A percentile compares a stretch with the other conserved stretches of the same genome.
These are phyloP conservation scores for Backusella sp. DNA, from an alignment of 192 early-diverging fungal species.

Conservation along the genomic window DNA sequence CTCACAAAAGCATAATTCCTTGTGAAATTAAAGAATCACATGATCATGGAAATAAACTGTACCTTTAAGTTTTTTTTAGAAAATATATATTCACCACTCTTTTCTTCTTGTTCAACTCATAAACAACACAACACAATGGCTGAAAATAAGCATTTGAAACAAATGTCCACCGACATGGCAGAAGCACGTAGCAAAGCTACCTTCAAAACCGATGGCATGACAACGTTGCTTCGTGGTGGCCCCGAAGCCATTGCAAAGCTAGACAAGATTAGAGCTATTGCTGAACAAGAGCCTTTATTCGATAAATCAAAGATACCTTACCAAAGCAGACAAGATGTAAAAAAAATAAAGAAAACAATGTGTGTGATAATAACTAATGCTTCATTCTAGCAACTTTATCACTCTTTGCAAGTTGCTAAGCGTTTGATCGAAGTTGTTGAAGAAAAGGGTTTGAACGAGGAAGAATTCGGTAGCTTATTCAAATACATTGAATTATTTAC, in stretches of 20 bases:
- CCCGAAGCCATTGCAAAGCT: slow-evolving; percentile 28
- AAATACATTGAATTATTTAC: slow-evolving; percentile 44
- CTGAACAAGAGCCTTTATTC: slow-evolving; percentile 57
- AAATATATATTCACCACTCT: not conserved
- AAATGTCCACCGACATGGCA: slow-evolving; percentile 45
- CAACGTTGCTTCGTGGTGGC: slow-evolving; percentile 74
- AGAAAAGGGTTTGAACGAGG: slow-evolving; percentile 36
- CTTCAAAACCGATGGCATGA: slow-evolving; percentile 73
- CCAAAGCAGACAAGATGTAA: slow-evolving; percentile 32
- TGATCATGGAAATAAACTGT: not conserved
- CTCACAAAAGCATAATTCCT: not conserved
- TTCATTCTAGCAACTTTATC: slow-evolving; percentile 22
- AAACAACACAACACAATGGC: not conserved
- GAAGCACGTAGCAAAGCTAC: slow-evolving; percentile 66
- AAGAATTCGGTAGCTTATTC: slow-evolving; percentile 26
- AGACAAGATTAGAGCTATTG: slow-evolving; percentile 42
- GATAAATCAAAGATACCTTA: slow-evolving; percentile 39
- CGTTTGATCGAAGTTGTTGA: slow-evolving; percentile 32
- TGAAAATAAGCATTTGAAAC: slow-evolving; percentile 6
- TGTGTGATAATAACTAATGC: not conserved
- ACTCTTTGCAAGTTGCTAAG: slow-evolving; percentile 15
- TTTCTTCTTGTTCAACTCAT: not conserved
- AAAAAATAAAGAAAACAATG: slow-evolving; percentile 13
- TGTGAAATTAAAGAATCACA: not conserved
- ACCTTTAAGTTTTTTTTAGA: not conserved